Evolutionary conservation across 2,329 filamentous ascomycete species (phyloP).

Genomic region (Alternaria consortialis): DNA sequence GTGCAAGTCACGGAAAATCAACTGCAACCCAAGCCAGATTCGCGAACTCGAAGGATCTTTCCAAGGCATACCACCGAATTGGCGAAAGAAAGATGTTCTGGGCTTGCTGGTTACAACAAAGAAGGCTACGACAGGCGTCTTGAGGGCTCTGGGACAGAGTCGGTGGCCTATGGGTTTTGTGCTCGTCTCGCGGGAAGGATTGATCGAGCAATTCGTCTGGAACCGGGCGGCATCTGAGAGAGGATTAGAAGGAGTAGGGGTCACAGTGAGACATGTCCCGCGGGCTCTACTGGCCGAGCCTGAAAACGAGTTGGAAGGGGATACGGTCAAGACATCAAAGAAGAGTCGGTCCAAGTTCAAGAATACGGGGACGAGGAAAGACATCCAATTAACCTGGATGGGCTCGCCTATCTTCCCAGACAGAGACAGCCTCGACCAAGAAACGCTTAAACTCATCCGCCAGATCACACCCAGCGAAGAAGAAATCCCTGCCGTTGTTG

Average conservation of each 20-base stretch:
- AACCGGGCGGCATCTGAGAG: slow-evolving; percentile 70
- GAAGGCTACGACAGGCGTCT: slow-evolving; percentile 79
- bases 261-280: slow-evolving; percentile 45
- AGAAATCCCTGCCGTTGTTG: not conserved
- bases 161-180: slow-evolving; percentile 76
- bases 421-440: slow-evolving; percentile 31
- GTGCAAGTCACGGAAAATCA: slow-evolving; percentile 70
- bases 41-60: slow-evolving; percentile 86
- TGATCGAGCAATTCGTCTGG: slow-evolving; percentile 75
- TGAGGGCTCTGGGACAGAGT: slow-evolving; percentile 74
- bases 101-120: slow-evolving; percentile 75
- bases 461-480: not conserved
- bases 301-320: slow-evolving; percentile 13
- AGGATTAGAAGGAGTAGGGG: slow-evolving; percentile 66
- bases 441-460: slow-evolving; percentile 29
- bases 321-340: slow-evolving; percentile 4
- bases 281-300: slow-evolving; percentile 12
- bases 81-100: slow-evolving; percentile 70
- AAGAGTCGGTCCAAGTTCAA: slow-evolving; percentile 21
- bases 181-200: slow-evolving; percentile 66
- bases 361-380: slow-evolving; percentile 37
- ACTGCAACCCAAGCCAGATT: slow-evolving; percentile 65
- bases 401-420: slow-evolving; percentile 46
- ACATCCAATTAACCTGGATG: slow-evolving; percentile 51
- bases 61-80: slow-evolving; percentile 74